phyloP scores from a whole-genome alignment of 2,329 filamentous ascomycete species.

The Calcarisporium arbuscula region DNA sequence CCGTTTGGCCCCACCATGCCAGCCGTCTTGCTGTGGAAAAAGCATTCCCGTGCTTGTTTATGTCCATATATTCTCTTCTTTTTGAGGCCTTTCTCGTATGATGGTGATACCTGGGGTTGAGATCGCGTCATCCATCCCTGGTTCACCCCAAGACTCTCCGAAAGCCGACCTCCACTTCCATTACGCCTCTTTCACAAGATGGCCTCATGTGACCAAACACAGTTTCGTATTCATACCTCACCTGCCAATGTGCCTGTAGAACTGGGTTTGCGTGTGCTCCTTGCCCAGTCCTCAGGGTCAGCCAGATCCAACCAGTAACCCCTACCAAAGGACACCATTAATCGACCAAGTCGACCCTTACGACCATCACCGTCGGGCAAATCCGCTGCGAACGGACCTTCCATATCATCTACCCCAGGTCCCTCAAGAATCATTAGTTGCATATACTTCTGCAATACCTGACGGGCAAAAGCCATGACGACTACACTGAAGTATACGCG shows the following conservation, averaged over 20 bases:
- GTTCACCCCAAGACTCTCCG: conserved; percentile 1
- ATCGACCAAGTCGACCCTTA: conserved; percentile 69
- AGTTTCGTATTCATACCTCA: conserved; percentile 20
- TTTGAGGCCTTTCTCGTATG: conserved; percentile 9
- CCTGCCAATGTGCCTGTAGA: conserved; percentile 23
- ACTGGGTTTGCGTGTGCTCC: conserved; percentile 51
- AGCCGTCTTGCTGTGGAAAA: no score
- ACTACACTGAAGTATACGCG: conserved; percentile 80
- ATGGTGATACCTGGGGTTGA: conserved; percentile 11
- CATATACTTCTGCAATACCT: conserved; percentile 63
- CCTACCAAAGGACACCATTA: conserved; percentile 67
- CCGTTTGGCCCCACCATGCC: no score
- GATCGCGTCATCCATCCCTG: conserved; percentile 13
- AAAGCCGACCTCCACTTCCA: conserved; percentile 14
- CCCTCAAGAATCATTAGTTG: conserved; percentile 42
- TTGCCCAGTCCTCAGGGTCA: conserved; percentile 63
- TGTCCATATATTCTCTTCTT: no score
- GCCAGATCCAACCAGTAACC: conserved; percentile 75
- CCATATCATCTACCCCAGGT: conserved; percentile 38
- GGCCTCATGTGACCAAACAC: no score
- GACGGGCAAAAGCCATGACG: conserved; percentile 75
- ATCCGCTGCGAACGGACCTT: conserved; percentile 62
- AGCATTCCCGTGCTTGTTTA: no score
- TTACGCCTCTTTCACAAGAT: no score
- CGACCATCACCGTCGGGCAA: conserved; percentile 73